These are phyloP conservation scores for Citrus medica DNA, from an alignment of 345 rosid species.

Conservation along the genomic window DNA sequence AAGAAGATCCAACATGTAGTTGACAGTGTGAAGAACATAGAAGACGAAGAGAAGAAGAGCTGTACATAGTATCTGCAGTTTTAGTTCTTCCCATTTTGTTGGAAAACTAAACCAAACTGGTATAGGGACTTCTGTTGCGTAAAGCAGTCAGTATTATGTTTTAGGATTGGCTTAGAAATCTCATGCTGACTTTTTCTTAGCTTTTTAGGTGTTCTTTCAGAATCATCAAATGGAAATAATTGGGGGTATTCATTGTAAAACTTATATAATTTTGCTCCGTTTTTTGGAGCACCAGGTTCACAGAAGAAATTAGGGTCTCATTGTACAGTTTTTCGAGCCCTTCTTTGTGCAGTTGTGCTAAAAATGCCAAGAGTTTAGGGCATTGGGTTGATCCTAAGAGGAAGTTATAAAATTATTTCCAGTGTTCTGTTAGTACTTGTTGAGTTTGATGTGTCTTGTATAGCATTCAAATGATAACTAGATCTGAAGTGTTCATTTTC, in stretches of 20 bases:
- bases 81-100: background rate
- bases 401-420: constrained; percentile 3
- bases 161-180: background rate
- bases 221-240: constrained; percentile 1
- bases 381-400: background rate
- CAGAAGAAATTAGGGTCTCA: constrained; percentile 16
- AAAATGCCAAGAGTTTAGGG: background rate
- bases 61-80: constrained; percentile 35
- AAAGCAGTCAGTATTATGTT: background rate
- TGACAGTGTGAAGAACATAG: constrained; percentile 67
- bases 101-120: constrained; percentile 9
- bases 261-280: constrained; percentile 9
- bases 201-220: background rate
- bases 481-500: background rate
- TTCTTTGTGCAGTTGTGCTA: background rate
- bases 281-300: background rate
- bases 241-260: constrained; percentile 2
- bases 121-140: constrained; percentile 5
- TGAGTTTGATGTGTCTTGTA: background rate
- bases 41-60: constrained; percentile 52
- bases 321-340: constrained; percentile 15
- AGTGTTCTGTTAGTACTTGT: background rate
- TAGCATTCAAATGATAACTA: background rate
- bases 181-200: constrained; percentile 4
- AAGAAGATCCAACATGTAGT: constrained; percentile 85